These are phyloP conservation scores for Triticum turgidum DNA, from an alignment of 176 grass and related monocot genomes.

Conservation along the genomic window DNA sequence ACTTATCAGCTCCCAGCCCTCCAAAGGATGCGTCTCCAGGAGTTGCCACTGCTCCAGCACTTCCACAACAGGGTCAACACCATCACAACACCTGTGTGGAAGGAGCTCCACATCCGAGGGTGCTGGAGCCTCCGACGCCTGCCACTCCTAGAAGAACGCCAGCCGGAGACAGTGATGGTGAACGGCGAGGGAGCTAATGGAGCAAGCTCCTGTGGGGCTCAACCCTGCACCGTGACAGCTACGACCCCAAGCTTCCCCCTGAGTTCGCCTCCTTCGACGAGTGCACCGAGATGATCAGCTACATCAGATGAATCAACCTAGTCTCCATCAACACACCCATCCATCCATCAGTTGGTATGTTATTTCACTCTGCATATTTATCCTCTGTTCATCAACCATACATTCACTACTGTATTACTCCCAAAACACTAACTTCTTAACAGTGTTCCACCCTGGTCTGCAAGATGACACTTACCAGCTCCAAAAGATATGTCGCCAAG, in stretches of 20 bases:
- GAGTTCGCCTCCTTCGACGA: background rate
- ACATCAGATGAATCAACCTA: conserved; percentile 12
- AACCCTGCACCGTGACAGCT: rapidly evolving
- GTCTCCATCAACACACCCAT: background rate
- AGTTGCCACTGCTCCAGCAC: background rate
- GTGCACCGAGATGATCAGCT: background rate
- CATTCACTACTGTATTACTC: background rate
- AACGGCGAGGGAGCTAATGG: conserved; percentile 11
- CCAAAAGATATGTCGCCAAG: background rate
- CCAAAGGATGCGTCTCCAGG: background rate
- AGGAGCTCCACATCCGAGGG: background rate
- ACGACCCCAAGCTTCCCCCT: background rate
- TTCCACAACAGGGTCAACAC: rapidly evolving
- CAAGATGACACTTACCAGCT: background rate
- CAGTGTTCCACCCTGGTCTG: background rate
- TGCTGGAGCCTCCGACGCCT: conserved; percentile 29
- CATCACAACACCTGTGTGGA: background rate
- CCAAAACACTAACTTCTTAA: background rate
- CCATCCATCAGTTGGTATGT: background rate
- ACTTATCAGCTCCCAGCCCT: background rate
- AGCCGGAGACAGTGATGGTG: background rate
- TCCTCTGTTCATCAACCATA: background rate
- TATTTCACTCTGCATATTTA: background rate
- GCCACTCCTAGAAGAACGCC: background rate
- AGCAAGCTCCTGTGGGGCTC: background rate